Evolutionary conservation across 345 rosid species (phyloP).

Genomic region (Passiflora organensis): DNA sequence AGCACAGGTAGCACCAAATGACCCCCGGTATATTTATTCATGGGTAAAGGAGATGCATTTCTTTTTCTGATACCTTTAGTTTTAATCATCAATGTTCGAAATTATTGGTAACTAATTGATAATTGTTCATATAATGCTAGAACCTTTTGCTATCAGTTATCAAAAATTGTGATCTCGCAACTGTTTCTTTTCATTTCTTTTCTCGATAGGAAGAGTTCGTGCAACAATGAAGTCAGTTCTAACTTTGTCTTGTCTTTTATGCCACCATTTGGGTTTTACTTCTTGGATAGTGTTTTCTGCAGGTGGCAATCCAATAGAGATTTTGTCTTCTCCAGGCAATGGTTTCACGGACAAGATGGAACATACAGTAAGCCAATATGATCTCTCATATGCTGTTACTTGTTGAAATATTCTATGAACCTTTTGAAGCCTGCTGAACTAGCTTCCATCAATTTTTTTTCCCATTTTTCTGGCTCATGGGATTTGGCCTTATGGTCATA

Average conservation of each 20-base stretch:
- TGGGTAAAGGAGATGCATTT: too few relatives aligned
- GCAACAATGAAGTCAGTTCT: background rate
- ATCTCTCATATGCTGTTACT: slow-evolving; percentile 3
- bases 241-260: slow-evolving; percentile 8
- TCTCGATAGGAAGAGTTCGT: too few relatives aligned
- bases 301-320: slow-evolving; percentile 94
- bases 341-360: slow-evolving; percentile 97
- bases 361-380: slow-evolving; percentile 69
- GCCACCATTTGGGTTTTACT: slow-evolving; percentile 7
- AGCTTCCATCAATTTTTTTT: background rate
- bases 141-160: background rate
- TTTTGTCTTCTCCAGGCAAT: slow-evolving; percentile 93
- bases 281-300: slow-evolving; percentile 28
- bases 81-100: too few relatives aligned
- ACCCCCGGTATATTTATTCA: too few relatives aligned
- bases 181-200: background rate
- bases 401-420: background rate
- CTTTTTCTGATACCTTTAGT: too few relatives aligned
- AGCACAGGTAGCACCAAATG: too few relatives aligned
- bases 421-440: background rate
- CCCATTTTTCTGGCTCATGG: background rate
- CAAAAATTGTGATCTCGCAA: background rate
- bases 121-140: too few relatives aligned
- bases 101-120: too few relatives aligned
- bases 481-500: background rate